phyloP scores from a whole-genome alignment of 306 rosid genomes.

The Trichosanthes truncata region DNA sequence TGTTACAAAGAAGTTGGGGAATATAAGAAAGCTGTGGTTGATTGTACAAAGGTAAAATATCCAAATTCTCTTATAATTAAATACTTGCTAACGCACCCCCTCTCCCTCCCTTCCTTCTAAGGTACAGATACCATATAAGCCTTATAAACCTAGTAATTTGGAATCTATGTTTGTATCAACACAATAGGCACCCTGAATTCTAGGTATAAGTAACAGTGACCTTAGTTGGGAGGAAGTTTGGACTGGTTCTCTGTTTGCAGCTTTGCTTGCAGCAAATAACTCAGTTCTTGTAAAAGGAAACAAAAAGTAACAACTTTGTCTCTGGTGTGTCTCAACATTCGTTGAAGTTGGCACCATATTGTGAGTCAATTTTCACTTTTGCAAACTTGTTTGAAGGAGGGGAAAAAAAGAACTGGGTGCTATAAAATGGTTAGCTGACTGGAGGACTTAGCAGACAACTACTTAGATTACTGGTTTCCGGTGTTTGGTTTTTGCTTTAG shows the following conservation, averaged over 20 bases:
- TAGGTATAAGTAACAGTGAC: not conserved
- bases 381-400: not conserved
- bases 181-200: not conserved
- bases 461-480: not conserved
- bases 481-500: not conserved
- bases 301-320: not conserved
- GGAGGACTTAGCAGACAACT: not conserved
- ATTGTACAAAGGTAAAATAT: constrained; percentile 73
- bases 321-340: not conserved
- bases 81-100: not conserved
- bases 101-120: not conserved
- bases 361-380: not conserved
- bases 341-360: not conserved
- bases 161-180: not conserved
- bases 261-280: not conserved
- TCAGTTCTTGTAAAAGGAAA: not conserved
- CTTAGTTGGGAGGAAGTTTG: not conserved
- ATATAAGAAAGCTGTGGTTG: constrained; percentile 96
- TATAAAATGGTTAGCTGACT: not conserved
- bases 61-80: not conserved
- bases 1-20: constrained; percentile 98
- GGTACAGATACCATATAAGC: not conserved
- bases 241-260: not conserved
- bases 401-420: not conserved
- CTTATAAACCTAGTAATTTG: not conserved